Percentiles rank a stretch among this genome's conserved stretches.
phyloP scores from a whole-genome alignment of 2,329 filamentous ascomycete species.

The Penicillium sp. region DNA sequence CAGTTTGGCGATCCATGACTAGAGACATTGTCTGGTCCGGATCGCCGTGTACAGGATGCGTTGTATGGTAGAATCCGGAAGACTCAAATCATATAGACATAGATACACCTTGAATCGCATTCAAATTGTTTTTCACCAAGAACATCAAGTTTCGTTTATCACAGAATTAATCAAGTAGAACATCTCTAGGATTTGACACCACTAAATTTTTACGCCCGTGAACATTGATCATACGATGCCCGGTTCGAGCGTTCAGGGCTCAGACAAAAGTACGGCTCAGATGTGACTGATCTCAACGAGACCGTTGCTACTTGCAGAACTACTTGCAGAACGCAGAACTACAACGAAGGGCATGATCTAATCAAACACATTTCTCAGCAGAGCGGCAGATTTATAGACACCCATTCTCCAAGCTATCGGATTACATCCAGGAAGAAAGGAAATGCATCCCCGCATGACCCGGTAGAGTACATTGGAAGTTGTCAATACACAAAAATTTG shows the following conservation, averaged over 20 bases:
- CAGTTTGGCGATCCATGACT: not conserved
- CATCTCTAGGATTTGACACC: not conserved
- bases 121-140: slow-evolving; percentile 15
- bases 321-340: not conserved
- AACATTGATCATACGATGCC: not conserved
- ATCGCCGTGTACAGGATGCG: slow-evolving; percentile 10
- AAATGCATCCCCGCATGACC: slow-evolving; percentile 32
- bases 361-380: slow-evolving; percentile 18
- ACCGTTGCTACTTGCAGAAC: not conserved
- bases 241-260: not conserved
- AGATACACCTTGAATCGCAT: slow-evolving; percentile 21
- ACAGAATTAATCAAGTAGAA: not conserved
- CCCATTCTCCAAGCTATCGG: slow-evolving; percentile 21
- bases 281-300: no score
- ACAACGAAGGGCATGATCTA: slow-evolving; percentile 2
- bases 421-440: slow-evolving; percentile 22
- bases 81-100: slow-evolving; percentile 22
- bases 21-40: not conserved
- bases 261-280: not conserved
- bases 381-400: slow-evolving; percentile 34
- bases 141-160: not conserved
- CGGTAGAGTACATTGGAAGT: slow-evolving; percentile 42
- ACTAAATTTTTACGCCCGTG: no score
- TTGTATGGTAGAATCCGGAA: slow-evolving; percentile 4
- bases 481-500: slow-evolving; percentile 32